Conservation (phyloP, 768 basidiomycete species). For the Suillus fuscotomentosus region DNA sequence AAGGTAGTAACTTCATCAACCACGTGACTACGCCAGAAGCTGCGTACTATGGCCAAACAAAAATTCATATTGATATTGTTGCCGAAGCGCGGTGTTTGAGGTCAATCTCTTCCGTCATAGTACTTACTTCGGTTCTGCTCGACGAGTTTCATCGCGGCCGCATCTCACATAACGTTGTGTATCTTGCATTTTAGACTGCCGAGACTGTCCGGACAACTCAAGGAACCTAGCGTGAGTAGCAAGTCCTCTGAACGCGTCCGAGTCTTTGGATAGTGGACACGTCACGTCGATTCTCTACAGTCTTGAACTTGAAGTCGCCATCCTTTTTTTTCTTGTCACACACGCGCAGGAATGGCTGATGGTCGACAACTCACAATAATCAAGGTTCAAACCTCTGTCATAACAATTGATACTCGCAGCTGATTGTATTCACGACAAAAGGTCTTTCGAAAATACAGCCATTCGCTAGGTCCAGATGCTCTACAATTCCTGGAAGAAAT, state of each 20-base stretch:
- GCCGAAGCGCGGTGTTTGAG: not conserved
- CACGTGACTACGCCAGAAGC: not conserved
- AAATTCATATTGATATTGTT: too few species aligned
- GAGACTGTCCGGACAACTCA: not conserved
- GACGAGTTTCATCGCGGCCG: not conserved
- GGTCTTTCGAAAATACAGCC: conserved; percentile 88
- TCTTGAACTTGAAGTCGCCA: not conserved
- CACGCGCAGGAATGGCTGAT: conserved; percentile 32
- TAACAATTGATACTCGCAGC: not conserved
- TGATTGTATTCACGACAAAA: conserved; percentile 23
- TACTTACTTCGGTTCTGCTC: not conserved
- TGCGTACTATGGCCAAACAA: not conserved
- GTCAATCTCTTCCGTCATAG: not conserved
- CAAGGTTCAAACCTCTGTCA: conserved; percentile 32
- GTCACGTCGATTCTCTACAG: not conserved
- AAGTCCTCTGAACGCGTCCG: not conserved
- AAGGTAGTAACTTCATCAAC: not conserved
- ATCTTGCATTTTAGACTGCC: not conserved
- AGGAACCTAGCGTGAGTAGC: not conserved
- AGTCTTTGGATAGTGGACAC: not conserved
- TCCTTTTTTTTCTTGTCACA: too few species aligned
- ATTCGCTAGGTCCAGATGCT: conserved; percentile 80
- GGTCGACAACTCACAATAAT: conserved; percentile 41
- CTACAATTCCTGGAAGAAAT: conserved; percentile 71
- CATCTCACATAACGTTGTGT: not conserved